A percentile compares a stretch with the other conserved stretches of the same genome.
phyloP scores from a whole-genome alignment of 192 early-diverging fungal species.

The Umbelopsis isabellina region DNA sequence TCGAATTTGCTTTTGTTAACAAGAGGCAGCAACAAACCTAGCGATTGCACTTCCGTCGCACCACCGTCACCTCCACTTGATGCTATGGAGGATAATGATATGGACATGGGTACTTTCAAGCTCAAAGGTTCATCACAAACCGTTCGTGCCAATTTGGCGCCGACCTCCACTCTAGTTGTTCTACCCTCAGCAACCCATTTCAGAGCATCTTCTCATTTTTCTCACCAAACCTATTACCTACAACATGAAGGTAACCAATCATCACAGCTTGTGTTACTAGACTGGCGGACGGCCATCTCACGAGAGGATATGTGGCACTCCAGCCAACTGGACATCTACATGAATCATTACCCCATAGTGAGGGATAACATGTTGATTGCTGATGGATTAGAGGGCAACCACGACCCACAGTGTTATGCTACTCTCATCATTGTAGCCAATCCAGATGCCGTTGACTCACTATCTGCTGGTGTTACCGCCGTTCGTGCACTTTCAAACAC shows the following conservation, averaged over 20 bases:
- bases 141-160: slow-evolving; percentile 46
- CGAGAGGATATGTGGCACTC: slow-evolving; percentile 21
- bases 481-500: slow-evolving; percentile 26
- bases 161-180: slow-evolving; percentile 52
- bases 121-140: slow-evolving; percentile 44
- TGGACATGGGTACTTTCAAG: slow-evolving; percentile 6
- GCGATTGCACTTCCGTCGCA: not conserved
- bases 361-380: slow-evolving; percentile 18
- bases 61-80: slow-evolving; percentile 11
- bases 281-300: slow-evolving; percentile 58
- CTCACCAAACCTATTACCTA: slow-evolving; percentile 63
- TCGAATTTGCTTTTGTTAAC: slow-evolving; percentile 71
- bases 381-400: not conserved
- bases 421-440: slow-evolving; percentile 57
- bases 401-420: slow-evolving; percentile 52
- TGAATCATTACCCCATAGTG: slow-evolving; percentile 5
- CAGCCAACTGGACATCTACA: slow-evolving; percentile 9
- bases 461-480: slow-evolving; percentile 26
- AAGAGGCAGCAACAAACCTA: slow-evolving; percentile 76
- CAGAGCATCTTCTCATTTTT: slow-evolving; percentile 59
- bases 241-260: slow-evolving; percentile 25
- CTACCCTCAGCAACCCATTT: slow-evolving; percentile 84
- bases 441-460: slow-evolving; percentile 2
- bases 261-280: slow-evolving; percentile 71
- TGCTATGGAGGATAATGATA: not conserved